Conservation (phyloP, 164 flowering plant genomes). For the Buxus sempervirens region DNA sequence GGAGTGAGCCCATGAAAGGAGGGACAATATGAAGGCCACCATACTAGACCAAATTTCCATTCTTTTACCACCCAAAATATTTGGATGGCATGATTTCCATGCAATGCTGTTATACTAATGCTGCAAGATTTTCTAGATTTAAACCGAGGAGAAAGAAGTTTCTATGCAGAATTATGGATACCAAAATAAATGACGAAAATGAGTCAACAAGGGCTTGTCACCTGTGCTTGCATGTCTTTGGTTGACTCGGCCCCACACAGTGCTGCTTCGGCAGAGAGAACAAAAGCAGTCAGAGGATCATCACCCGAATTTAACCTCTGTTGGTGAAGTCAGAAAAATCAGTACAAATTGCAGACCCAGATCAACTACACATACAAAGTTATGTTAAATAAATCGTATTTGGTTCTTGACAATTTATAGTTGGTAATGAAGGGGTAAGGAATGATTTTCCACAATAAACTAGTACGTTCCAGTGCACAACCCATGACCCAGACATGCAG, state of each 20-base stretch:
- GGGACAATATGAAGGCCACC: not conserved
- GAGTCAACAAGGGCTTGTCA: slow-evolving; percentile 8
- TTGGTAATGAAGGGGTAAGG: too few relatives aligned
- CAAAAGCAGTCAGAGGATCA: slow-evolving; percentile 69
- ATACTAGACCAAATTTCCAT: not conserved
- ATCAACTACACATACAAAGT: not conserved
- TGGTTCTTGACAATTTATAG: too few relatives aligned
- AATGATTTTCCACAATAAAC: too few relatives aligned
- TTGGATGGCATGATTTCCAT: not conserved
- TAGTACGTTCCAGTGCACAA: too few relatives aligned
- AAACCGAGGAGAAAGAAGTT: not conserved
- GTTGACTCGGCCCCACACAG: slow-evolving; percentile 83
- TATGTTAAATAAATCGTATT: too few relatives aligned
- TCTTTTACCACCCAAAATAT: not conserved
- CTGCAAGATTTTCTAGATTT: not conserved
- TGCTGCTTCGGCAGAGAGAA: slow-evolving; percentile 83
- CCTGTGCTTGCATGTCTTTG: slow-evolving; percentile 76
- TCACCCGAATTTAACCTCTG: slow-evolving; percentile 75
- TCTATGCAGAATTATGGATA: not conserved
- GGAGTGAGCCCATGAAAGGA: too few relatives aligned
- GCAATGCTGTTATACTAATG: not conserved
- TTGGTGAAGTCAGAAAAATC: slow-evolving; percentile 3
- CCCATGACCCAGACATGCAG: too few relatives aligned
- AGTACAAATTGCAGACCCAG: not conserved
- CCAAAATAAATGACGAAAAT: not conserved